Percentiles rank a stretch among this genome's conserved stretches.
These are phyloP conservation scores for Teratosphaeria gauchensis DNA, from an alignment of 2,329 filamentous ascomycete genomes.

Conservation along the genomic window DNA sequence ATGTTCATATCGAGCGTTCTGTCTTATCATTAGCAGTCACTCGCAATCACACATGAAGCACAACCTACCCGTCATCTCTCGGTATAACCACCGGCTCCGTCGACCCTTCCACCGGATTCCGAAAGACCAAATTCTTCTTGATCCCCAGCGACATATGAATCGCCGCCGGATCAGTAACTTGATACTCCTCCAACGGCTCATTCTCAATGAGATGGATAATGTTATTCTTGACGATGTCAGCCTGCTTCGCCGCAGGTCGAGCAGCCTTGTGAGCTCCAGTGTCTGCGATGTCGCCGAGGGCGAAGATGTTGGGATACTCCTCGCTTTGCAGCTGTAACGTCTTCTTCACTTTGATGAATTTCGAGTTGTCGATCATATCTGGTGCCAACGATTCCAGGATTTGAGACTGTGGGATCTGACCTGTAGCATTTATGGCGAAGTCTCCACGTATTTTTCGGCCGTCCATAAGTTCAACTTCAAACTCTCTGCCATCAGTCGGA, in stretches of 20 bases:
- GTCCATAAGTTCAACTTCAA: constrained; percentile 35
- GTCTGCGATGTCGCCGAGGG: constrained; percentile 55
- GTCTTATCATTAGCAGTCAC: neutral
- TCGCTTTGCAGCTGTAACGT: constrained; percentile 49
- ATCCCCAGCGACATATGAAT: constrained; percentile 6
- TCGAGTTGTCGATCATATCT: constrained; percentile 9
- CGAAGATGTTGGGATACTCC: constrained; percentile 45
- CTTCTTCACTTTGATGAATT: constrained; percentile 37
- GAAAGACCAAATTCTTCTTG: constrained; percentile 4
- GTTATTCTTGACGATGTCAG: constrained; percentile 45
- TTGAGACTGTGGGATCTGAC: constrained; percentile 45
- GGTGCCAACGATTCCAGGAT: constrained; percentile 25
- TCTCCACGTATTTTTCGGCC: constrained; percentile 41
- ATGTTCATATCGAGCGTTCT: constrained; percentile 5
- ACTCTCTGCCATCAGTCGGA: constrained; percentile 11
- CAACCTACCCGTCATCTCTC: constrained; percentile 4
- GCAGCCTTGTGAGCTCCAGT: constrained; percentile 43
- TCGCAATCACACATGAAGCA: neutral
- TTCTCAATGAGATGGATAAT: constrained; percentile 39
- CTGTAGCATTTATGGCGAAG: constrained; percentile 50
- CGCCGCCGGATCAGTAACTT: neutral
- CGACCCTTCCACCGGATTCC: neutral
- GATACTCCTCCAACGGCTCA: constrained; percentile 4
- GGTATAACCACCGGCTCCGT: neutral
- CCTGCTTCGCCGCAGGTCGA: constrained; percentile 41